Evolutionary conservation across 1,139 yeast species (phyloP).

Genomic region (Suhomyces kunorum): DNA sequence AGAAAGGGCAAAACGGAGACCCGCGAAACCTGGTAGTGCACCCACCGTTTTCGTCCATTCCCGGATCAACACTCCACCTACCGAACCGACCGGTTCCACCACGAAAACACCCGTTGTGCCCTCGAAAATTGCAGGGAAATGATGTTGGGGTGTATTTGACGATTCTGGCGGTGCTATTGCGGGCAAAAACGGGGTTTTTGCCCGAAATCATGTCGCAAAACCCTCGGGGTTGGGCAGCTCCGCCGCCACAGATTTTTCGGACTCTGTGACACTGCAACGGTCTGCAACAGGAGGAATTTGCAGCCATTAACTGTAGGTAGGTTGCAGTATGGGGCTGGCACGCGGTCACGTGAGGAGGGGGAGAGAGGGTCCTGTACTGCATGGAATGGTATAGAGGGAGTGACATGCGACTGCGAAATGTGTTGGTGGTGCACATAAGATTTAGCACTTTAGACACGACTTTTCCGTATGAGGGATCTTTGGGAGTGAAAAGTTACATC

Average conservation of each 20-base stretch:
- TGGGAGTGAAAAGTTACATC: too few relatives aligned
- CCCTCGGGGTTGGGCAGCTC: not conserved
- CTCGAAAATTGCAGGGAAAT: not conserved
- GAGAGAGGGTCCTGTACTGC: too few relatives aligned
- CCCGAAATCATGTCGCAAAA: not conserved
- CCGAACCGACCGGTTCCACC: not conserved
- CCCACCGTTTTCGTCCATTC: not conserved
- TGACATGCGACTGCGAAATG: too few relatives aligned
- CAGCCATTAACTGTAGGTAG: slow-evolving; percentile 14
- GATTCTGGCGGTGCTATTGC: not conserved
- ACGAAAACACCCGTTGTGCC: not conserved
- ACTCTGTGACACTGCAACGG: slow-evolving; percentile 4
- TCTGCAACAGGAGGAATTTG: slow-evolving; percentile 14
- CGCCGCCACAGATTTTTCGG: slow-evolving; percentile 6
- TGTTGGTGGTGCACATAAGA: too few relatives aligned
- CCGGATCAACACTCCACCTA: too few relatives aligned
- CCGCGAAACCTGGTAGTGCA: not conserved
- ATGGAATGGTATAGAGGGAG: too few relatives aligned
- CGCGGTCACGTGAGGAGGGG: slow-evolving; percentile 8
- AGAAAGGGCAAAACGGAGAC: not conserved
- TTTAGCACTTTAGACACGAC: too few relatives aligned
- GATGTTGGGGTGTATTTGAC: not conserved
- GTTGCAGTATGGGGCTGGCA: slow-evolving; percentile 4
- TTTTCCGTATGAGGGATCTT: too few relatives aligned
- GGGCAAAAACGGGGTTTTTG: not conserved